Base-by-base conservation (phyloP, 78 protist species). In the Blattamonas nauphoetae region DNA sequence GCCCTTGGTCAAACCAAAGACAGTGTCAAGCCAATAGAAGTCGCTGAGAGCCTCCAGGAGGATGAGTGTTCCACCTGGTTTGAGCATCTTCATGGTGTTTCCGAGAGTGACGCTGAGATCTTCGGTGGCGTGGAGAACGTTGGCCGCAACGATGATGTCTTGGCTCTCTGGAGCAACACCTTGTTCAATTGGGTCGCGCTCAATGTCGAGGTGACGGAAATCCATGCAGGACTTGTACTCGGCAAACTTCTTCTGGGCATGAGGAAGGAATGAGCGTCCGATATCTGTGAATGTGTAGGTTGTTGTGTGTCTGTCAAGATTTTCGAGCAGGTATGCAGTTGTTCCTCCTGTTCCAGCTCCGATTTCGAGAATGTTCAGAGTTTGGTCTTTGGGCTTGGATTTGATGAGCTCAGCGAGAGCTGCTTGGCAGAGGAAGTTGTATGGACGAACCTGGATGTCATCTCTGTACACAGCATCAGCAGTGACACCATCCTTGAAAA, bases 281-380 rank as follows among this genome's bases (percentile, higher is more conserved):
- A 79, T 79, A 21, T 79, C 83, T 5, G 83, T 33, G 83, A 38
- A 79, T 6, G 6, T 6, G 21, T 79, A 79, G 29, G 83, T 33
- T 6, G 21, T 21, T 21, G 71, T 55, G 38, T 29, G 21, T 4
- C 42, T 6, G 6, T 79, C 83, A 6, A 79, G 6, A 21, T 32
- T 32, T 6, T 79, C 83, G 32, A 79, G 83, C 43, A 79, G 32
- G 41, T 6, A 6, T 4, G 29, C 21, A 5, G 83, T 79, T 4
- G 83, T 79, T 6, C 83, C 83, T 33, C 83, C 83, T 21, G 83
- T 79, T 6, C 83, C 83, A 5, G 83, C 83, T 4, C 83, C 83
- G 41, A 79, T 36, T 11, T 79, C 83, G 32, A 79, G 83, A 21
- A 79, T 79, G 83, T 6, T 6, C 83, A 79, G 32, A 4, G 43